Base-by-base conservation (phyloP, 2,329 filamentous ascomycete genomes). In the Fusarium globosum region DNA sequence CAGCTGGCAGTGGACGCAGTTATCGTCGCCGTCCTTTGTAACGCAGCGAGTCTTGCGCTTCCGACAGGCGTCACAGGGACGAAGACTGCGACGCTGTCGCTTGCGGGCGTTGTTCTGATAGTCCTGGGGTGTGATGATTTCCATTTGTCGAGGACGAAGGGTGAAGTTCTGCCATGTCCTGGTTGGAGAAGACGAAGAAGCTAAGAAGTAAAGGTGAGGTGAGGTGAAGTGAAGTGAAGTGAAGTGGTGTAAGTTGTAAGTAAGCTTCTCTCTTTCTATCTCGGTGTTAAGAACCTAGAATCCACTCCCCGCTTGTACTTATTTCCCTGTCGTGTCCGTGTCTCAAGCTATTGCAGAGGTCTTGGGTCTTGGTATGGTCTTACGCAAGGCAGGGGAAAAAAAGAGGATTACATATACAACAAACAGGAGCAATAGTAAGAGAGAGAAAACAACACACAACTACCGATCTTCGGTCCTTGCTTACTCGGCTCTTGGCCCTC, bases 31-130 rank as follows among this genome's bases (percentile, higher is more conserved):
- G n/a, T 79, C 73, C 45, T 78, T 77, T 30, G 76, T 79, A n/a
- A 81, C 77, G 69, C 79, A 81, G 55, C 79, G 78, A 53, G 78
- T 79, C 69, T 81, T 81, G 57, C 80, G 73, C 74, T 78, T 80
- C 39, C 80, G 79, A 46, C 80, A 81, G 53, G 80, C 77, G 42
- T 81, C 80, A 68, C 80, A 81, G 36, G 80, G 80, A 28, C 79
- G 73, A 16, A 73, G 69, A 46, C 75, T 79, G 51, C 79, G 78
- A 26, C 77, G 76, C 60, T 76, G 79, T 14, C 79, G 77, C 71
- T 80, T 80, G 53, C 74, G 74, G 51, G 75, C 65, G 61, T 74
- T 76, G 61, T 75, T 74, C 66, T 80, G 76, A 63, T 80, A 80
- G 64, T 80, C 78, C 67, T 77, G 75, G 46, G 79, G 78, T 49